Conservation (phyloP, 805 yeast genomes). For the Cephaloascus fragrans region DNA sequence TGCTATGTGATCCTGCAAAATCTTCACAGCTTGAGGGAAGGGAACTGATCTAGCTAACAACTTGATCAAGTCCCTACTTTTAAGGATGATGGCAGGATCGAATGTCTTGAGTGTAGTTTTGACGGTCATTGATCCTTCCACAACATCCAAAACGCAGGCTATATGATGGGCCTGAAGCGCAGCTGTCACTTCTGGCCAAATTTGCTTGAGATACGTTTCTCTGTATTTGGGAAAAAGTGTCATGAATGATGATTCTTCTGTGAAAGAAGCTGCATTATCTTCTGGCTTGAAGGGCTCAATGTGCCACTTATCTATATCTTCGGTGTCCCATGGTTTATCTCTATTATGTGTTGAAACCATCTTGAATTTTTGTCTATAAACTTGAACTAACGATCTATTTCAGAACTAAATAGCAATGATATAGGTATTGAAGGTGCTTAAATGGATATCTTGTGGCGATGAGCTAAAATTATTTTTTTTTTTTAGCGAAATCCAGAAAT, state of each 20-base stretch:
- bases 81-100: slow-evolving; percentile 89
- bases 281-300: slow-evolving; percentile 83
- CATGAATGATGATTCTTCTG: slow-evolving; percentile 95
- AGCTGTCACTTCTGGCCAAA: slow-evolving; percentile 91
- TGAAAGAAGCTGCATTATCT: slow-evolving; percentile 79
- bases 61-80: slow-evolving; percentile 91
- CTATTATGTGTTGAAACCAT: slow-evolving; percentile 92
- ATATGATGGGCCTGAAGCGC: slow-evolving; percentile 65
- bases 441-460: not conserved
- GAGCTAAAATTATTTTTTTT: too few species aligned
- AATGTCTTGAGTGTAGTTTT: slow-evolving; percentile 90
- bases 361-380: slow-evolving; percentile 2
- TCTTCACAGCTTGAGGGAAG: slow-evolving; percentile 89
- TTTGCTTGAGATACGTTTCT: slow-evolving; percentile 76
- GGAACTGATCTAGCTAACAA: slow-evolving; percentile 94
- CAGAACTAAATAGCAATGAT: not conserved
- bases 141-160: slow-evolving; percentile 79
- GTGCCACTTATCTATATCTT: slow-evolving; percentile 89
- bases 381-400: too few species aligned
- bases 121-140: slow-evolving; percentile 97
- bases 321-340: slow-evolving; percentile 98
- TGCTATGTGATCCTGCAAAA: slow-evolving; percentile 84
- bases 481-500: not conserved
- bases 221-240: slow-evolving; percentile 95
- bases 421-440: not conserved